Evolutionary conservation across 2,329 filamentous ascomycete species (phyloP).

Genomic region (Pestalotiopsis sp.): DNA sequence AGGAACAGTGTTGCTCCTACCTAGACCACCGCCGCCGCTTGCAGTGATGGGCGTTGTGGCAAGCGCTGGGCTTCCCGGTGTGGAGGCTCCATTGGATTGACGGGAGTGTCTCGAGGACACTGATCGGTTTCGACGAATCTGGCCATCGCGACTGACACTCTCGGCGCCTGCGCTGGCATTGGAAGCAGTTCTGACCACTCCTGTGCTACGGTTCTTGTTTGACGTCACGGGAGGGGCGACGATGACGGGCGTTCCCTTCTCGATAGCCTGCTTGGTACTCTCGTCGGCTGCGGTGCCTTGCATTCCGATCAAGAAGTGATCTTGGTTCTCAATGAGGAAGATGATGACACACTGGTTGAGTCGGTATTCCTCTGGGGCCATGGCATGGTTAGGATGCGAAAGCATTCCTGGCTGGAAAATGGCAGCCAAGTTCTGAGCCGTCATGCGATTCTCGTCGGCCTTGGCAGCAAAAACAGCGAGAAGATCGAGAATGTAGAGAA

Average conservation of each 20-base stretch:
- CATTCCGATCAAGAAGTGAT: slow-evolving; percentile 98
- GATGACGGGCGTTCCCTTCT: slow-evolving; percentile 64
- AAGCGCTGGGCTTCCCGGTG: slow-evolving; percentile 65
- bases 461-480: slow-evolving; percentile 97
- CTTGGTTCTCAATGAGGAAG: slow-evolving; percentile 97
- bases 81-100: slow-evolving; percentile 71
- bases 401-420: slow-evolving; percentile 98
- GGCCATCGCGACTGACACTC: slow-evolving; percentile 79
- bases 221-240: slow-evolving; percentile 49
- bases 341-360: slow-evolving; percentile 97
- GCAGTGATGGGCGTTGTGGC: slow-evolving; percentile 46
- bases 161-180: slow-evolving; percentile 88
- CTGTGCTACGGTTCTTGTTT: slow-evolving; percentile 54
- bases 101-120: slow-evolving; percentile 88
- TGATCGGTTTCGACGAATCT: slow-evolving; percentile 84
- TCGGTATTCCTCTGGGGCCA: slow-evolving; percentile 92
- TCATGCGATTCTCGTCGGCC: slow-evolving; percentile 96
- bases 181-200: slow-evolving; percentile 76
- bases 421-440: slow-evolving; percentile 87
- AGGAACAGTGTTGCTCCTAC: slow-evolving; percentile 86
- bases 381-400: slow-evolving; percentile 91
- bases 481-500: slow-evolving; percentile 94
- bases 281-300: slow-evolving; percentile 97
- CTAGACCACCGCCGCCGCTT: slow-evolving; percentile 49
- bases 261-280: slow-evolving; percentile 64